phyloP scores from a whole-genome alignment of 1,284 basidiomycete species.

The Veloporphyrellus conicus region DNA sequence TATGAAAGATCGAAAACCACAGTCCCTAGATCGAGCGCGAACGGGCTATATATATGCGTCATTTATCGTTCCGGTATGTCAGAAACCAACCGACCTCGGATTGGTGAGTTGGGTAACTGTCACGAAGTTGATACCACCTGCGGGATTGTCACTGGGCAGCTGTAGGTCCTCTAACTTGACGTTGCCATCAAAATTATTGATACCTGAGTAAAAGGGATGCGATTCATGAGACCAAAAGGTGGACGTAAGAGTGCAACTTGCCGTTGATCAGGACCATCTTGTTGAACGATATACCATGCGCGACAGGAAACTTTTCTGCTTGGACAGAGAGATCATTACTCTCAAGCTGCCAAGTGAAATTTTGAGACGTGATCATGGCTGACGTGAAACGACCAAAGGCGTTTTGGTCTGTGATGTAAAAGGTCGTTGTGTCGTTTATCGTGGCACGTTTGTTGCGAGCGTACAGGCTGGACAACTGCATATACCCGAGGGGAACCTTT shows the following conservation, averaged over 20 bases:
- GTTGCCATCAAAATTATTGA: constrained; percentile 60
- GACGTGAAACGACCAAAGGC: constrained; percentile 57
- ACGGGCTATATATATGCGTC: constrained; percentile 47
- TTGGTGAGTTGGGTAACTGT: constrained; percentile 60
- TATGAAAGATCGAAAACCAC: constrained; percentile 66
- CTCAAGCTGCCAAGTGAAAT: constrained; percentile 69
- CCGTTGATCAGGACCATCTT: constrained; percentile 57
- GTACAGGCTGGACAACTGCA: constrained; percentile 43
- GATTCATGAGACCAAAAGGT: background rate
- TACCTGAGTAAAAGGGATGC: constrained; percentile 43
- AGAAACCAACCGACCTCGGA: constrained; percentile 44
- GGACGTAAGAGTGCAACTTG: constrained; percentile 12
- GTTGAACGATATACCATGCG: constrained; percentile 58
- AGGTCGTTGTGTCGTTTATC: constrained; percentile 55
- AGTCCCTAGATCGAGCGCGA: constrained; percentile 66
- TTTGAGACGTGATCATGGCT: constrained; percentile 60
- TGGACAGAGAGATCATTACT: constrained; percentile 60
- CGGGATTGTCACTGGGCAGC: constrained; percentile 67
- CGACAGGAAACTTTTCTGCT: constrained; percentile 63
- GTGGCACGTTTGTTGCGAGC: constrained; percentile 51
- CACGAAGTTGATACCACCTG: constrained; percentile 65
- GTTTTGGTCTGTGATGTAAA: constrained; percentile 49
- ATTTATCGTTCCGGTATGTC: background rate
- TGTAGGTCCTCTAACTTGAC: constrained; percentile 61
- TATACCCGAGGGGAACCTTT: constrained; percentile 47